Base-by-base conservation (phyloP, 2,329 filamentous ascomycete species). In the Myriosclerotinia curreyana region DNA sequence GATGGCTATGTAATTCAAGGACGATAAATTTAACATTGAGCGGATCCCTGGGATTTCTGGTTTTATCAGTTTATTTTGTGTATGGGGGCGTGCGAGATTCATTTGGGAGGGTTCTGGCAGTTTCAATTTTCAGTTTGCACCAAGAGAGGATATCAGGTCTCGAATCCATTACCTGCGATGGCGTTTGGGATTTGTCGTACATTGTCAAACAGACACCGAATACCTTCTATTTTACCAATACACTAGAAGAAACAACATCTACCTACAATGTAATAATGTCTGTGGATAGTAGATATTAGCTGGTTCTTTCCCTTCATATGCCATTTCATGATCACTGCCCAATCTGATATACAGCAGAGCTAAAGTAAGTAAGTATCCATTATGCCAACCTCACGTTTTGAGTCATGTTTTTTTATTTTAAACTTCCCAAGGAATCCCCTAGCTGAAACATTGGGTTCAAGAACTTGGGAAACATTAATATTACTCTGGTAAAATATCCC, bases 1-100 rank as follows among this genome's bases (percentile, higher is more conserved):
- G 78, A 98, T 98, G 94, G 93, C 93, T 69, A 96, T 97, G 89
- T 96, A 46, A 55, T 65, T 49, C 77, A 78, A 73, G 58, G 63
- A 53, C 59, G 38, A 58, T 28, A 34, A 44, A 58, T 48, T 31
- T 46, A 59, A 36, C 31, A 25, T 59, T 59, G 51, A 54, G 20
- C 59, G 65, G 64, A 66, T 61, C 56, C 66, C 62, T 63, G 64
- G 65, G 65, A 54, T 65, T 52, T 69, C 61, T 65, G 51, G 68
- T 67, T 51, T 69, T 49, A 38, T 62, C 65, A 66, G 65, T 64
- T 63, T 42, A 62, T 66, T 64, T 66, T 64, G 65, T 65, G 42
- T 64, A 64, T 54, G 64, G 61, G 63, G 62, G 64, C 68, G 66
- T 66, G 65, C 66, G 70, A 69, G 67, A 69, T 66, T 67, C 71